Evolutionary conservation across 441 rosid species (phyloP), one percentile per base, ranked within the genome.

Genomic region (Pelargonium cotyledonis): DNA sequence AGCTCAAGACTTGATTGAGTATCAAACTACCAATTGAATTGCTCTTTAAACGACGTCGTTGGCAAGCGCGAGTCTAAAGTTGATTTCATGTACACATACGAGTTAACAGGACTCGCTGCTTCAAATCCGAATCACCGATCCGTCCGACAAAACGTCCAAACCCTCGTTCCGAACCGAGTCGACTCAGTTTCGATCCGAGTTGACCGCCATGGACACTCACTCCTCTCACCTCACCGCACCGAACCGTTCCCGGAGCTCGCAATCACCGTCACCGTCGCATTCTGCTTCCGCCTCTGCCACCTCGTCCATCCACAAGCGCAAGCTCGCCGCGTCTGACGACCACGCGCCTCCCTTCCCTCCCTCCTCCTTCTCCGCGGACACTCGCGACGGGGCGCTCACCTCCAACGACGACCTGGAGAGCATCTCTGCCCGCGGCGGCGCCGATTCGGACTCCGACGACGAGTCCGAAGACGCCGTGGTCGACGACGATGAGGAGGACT

Each of bases 351-450:
- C 89, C 15, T 87, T 90, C 31, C 95, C 93, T 8, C 96, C 89
- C 15, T 87, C 89, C 31, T 95, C 99, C 61, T 83, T 91, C 80
- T 91, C 98, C 38, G 92, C 96, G 3, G 97, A 89, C 77, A 92
- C 98, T 12, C 93, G 98, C 15, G 97, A 92, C 75, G 96, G 97
- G 26, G 91, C 96, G 1, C 72, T 93, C 46, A 88, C 96, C 51
- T 87, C 97, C 67, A 89, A 91, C 65, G 99, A 95, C 65, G 99
- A 95, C 80, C 96, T 95, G 64, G 98, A 92, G 87, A 92, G 96
- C 82, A 88, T 95, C 73, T 95, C 99, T 7, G 98, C 96, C 5
- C 94, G 74, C 19, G 71, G 95, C 41, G 96, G 89, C 5, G 95
- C 81, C 0, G 86, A 85, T 70, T 65, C 91, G 4, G 98, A 93